Conservation (phyloP, 192 early-diverging fungal species). For the Spinellus fusiger region DNA sequence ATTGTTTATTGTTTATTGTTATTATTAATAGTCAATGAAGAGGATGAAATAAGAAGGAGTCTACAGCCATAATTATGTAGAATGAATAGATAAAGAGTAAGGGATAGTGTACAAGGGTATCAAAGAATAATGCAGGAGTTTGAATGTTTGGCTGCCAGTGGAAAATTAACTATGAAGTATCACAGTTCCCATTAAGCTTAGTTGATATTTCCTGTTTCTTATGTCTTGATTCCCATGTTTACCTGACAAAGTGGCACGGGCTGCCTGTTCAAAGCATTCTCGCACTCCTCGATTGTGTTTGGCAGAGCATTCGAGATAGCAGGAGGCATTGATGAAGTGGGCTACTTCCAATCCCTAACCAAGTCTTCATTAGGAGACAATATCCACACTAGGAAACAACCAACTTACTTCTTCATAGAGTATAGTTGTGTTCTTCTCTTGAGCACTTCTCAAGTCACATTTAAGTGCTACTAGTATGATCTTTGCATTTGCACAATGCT, state of each 20-base stretch:
- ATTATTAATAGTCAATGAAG: neutral
- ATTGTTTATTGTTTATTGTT: neutral
- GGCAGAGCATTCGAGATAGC: constrained; percentile 34
- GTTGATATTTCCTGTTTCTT: neutral
- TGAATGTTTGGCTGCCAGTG: too few relatives aligned
- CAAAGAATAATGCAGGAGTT: too few relatives aligned
- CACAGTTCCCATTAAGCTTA: too few relatives aligned
- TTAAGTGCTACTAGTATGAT: constrained; percentile 26
- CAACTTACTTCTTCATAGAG: constrained; percentile 28
- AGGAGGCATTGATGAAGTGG: constrained; percentile 17
- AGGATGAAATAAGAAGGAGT: too few relatives aligned
- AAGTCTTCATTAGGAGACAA: neutral
- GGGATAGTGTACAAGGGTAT: too few relatives aligned
- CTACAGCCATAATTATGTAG: too few relatives aligned
- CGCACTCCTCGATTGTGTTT: constrained; percentile 30
- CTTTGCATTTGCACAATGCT: constrained; percentile 21
- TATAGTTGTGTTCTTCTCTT: constrained; percentile 3
- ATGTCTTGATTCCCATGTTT: neutral
- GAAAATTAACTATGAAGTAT: too few relatives aligned
- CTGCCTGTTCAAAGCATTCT: constrained; percentile 32
- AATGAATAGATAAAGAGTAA: too few relatives aligned
- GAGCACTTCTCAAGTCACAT: constrained; percentile 22
- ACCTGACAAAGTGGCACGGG: constrained; percentile 24
- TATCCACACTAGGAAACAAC: neutral
- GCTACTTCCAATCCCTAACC: constrained; percentile 20